A percentile compares a stretch with the other conserved stretches of the same genome.
These are phyloP conservation scores for Annona cherimola DNA, from an alignment of 164 flowering plant species.

Conservation along the genomic window DNA sequence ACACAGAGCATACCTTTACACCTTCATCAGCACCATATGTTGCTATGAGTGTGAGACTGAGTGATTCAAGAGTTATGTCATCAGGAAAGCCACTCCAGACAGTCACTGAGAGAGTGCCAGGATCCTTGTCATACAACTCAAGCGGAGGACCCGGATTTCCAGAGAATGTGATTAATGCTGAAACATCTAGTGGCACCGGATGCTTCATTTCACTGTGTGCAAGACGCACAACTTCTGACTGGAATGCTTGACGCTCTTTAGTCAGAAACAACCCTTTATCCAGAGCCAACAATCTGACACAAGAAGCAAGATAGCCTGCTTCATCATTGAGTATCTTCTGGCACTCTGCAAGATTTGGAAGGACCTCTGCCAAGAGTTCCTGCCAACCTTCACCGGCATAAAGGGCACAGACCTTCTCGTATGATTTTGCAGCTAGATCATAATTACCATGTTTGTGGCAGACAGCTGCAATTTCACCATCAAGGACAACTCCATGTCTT, in stretches of 20 bases:
- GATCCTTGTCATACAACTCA: conserved; percentile 92
- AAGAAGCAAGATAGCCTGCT: conserved; percentile 93
- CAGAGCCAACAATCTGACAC: conserved; percentile 85
- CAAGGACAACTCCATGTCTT: conserved; percentile 97
- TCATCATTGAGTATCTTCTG: conserved; percentile 89
- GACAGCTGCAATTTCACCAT: conserved; percentile 96
- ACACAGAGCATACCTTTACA: conserved; percentile 53
- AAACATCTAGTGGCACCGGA: conserved; percentile 93
- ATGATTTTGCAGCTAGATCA: conserved; percentile 92
- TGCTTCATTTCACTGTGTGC: conserved; percentile 96
- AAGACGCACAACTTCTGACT: conserved; percentile 80
- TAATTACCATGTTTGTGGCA: conserved; percentile 64
- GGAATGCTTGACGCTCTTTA: conserved; percentile 90
- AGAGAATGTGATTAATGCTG: conserved; percentile 90
- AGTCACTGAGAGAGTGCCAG: conserved; percentile 80
- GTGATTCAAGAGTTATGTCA: conserved; percentile 88
- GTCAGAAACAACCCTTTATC: conserved; percentile 72
- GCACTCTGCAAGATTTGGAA: conserved; percentile 95
- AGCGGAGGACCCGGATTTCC: conserved; percentile 89
- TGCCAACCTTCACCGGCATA: conserved; percentile 99
- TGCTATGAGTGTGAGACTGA: conserved; percentile 74
- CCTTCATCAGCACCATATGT: conserved; percentile 54
- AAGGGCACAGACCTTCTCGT: conserved; percentile 97
- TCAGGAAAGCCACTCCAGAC: conserved; percentile 99
- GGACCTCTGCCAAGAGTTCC: conserved; percentile 89